phyloP scores from a whole-genome alignment of 306 rosid species.

The Aeschynomene evenia region DNA sequence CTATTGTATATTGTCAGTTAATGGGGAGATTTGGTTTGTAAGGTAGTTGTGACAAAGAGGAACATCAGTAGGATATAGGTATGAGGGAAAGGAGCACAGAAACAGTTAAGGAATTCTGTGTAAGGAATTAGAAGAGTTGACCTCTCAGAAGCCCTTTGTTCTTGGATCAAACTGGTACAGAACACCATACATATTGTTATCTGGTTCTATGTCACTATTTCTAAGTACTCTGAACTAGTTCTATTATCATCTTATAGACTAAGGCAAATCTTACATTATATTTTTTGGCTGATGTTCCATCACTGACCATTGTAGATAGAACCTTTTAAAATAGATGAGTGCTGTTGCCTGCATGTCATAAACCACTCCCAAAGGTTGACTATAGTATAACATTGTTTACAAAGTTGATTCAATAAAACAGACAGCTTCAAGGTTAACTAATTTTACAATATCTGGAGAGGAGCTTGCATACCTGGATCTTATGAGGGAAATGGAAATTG shows the following conservation, averaged over 20 bases:
- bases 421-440: constrained; percentile 9
- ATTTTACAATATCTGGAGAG: constrained; percentile 14
- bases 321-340: constrained; percentile 90
- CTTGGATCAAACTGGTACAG: background rate
- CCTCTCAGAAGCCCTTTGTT: background rate
- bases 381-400: background rate
- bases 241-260: background rate
- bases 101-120: background rate
- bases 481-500: constrained; percentile 84
- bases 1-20: background rate
- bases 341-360: constrained; percentile 76
- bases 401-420: background rate
- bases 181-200: background rate
- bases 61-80: background rate
- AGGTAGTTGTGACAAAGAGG: background rate
- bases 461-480: constrained; percentile 67
- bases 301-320: constrained; percentile 89
- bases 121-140: background rate
- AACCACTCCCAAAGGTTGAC: constrained; percentile 30
- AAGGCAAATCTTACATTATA: constrained; percentile 68
- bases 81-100: background rate
- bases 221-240: background rate
- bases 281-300: constrained; percentile 95
- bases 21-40: background rate
- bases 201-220: background rate